These are phyloP conservation scores for Sclerotinia glacialis DNA, from an alignment of 2,329 filamentous ascomycete species.

Conservation along the genomic window DNA sequence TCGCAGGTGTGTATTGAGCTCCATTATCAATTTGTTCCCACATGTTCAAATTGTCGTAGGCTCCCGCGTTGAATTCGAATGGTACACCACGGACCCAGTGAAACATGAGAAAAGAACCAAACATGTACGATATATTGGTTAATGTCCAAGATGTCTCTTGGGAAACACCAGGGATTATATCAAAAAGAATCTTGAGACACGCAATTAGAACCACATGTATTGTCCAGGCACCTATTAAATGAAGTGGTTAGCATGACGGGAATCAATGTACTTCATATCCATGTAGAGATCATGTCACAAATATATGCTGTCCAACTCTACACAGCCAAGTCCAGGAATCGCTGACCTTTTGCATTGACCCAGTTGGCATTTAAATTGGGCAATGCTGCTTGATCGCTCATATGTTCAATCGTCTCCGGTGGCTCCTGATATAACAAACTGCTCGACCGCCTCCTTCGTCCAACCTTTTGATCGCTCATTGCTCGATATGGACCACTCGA, in stretches of 20 bases:
- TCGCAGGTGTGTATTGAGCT: constrained; percentile 96
- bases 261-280: constrained; percentile 11
- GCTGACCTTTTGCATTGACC: constrained; percentile 97
- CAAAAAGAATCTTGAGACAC: constrained; percentile 91
- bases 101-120: constrained; percentile 98
- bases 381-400: constrained; percentile 90
- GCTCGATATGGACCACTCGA: constrained; percentile 51
- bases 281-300: neutral
- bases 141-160: constrained; percentile 99
- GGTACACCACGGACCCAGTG: constrained; percentile 97
- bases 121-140: constrained; percentile 99
- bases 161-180: constrained; percentile 92
- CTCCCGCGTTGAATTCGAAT: constrained; percentile 97
- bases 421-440: constrained; percentile 98
- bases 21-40: constrained; percentile 99
- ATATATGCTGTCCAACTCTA: neutral
- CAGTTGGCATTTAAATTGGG: constrained; percentile 97
- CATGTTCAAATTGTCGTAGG: constrained; percentile 99
- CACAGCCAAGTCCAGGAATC: constrained; percentile 13
- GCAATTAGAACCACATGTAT: constrained; percentile 94
- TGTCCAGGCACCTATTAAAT: constrained; percentile 79
- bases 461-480: constrained; percentile 63
- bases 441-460: constrained; percentile 89
- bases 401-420: constrained; percentile 92
- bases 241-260: constrained; percentile 20